phyloP scores from a whole-genome alignment of 805 yeast species.

The Zygosaccharomyces lentus region DNA sequence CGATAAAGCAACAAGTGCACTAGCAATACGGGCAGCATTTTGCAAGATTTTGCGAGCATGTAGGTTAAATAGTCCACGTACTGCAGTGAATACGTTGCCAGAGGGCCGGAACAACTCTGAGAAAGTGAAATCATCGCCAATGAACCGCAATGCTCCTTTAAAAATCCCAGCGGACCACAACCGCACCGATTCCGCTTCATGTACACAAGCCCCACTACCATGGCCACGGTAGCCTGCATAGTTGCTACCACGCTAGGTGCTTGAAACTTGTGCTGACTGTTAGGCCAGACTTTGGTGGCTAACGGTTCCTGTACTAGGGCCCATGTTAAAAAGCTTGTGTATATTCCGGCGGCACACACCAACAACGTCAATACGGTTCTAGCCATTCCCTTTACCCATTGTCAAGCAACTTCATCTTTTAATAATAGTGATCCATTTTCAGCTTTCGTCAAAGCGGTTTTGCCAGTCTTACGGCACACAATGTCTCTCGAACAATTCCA shows the following conservation, averaged over 20 bases:
- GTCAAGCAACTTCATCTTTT: neutral
- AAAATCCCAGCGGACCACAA: conserved; percentile 35
- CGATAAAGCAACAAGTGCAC: conserved; percentile 71
- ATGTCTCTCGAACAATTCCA: neutral
- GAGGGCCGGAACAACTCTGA: conserved; percentile 76
- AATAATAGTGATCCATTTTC: neutral
- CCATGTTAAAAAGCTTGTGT: conserved; percentile 86
- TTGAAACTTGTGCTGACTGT: conserved; percentile 51
- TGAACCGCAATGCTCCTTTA: conserved; percentile 34
- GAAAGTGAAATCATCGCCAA: conserved; percentile 59
- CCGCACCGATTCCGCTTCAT: conserved; percentile 37
- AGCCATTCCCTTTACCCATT: conserved; percentile 3
- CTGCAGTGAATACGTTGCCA: conserved; percentile 70
- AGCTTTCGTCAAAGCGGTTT: neutral
- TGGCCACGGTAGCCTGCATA: conserved; percentile 71
- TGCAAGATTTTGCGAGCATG: conserved; percentile 87
- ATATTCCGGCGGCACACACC: conserved; percentile 58
- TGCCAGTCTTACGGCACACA: neutral
- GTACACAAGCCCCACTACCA: conserved; percentile 60
- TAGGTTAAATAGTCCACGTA: conserved; percentile 85
- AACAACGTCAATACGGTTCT: conserved; percentile 17
- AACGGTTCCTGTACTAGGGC: conserved; percentile 87
- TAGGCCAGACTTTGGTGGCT: conserved; percentile 68
- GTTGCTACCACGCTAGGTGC: conserved; percentile 77
- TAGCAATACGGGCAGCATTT: conserved; percentile 88